A percentile compares a stretch with the other conserved stretches of the same genome.
These are phyloP conservation scores for Claviceps arundinis DNA, from an alignment of 2,329 filamentous ascomycete species.

Conservation along the genomic window DNA sequence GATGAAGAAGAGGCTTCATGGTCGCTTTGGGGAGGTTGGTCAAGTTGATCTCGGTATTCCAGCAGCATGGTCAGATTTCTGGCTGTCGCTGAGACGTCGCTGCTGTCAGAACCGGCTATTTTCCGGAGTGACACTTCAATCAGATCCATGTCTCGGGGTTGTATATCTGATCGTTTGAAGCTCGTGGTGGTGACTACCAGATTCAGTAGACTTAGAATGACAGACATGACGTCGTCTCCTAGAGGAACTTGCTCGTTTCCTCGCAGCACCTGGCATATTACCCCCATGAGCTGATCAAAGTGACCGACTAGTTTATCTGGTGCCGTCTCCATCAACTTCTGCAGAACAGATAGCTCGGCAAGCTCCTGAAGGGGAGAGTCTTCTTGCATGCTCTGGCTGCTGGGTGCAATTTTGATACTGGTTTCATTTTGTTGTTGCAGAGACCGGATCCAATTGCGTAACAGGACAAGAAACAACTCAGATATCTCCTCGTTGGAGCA, in stretches of 20 bases:
- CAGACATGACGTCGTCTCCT: slow-evolving; percentile 34
- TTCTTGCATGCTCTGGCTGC: slow-evolving; percentile 15
- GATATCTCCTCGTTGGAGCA: slow-evolving; percentile 44
- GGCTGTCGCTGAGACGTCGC: slow-evolving; percentile 37
- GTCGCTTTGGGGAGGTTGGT: slow-evolving; percentile 26
- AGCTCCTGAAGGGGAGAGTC: slow-evolving; percentile 35
- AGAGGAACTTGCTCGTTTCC: slow-evolving; percentile 27
- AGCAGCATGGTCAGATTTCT: slow-evolving; percentile 43
- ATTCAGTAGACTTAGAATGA: slow-evolving; percentile 49
- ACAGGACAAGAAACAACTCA: slow-evolving; percentile 37
- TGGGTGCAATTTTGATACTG: slow-evolving; percentile 15
- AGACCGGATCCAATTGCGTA: slow-evolving; percentile 34
- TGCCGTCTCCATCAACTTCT: slow-evolving; percentile 50
- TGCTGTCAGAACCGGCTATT: slow-evolving; percentile 24
- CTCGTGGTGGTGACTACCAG: slow-evolving; percentile 43
- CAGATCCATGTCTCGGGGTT: slow-evolving; percentile 25
- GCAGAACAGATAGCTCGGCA: slow-evolving; percentile 47
- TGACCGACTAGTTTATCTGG: slow-evolving; percentile 50
- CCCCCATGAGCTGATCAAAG: slow-evolving; percentile 50
- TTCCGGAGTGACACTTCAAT: slow-evolving; percentile 36
- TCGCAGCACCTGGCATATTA: slow-evolving; percentile 47
- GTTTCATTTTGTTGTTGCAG: slow-evolving; percentile 13
- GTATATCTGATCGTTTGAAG: slow-evolving; percentile 37
- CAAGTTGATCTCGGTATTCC: slow-evolving; percentile 40
- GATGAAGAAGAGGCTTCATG: slow-evolving; percentile 14